Base-by-base conservation (phyloP, 768 basidiomycete genomes). In the Lactarius sp. region DNA sequence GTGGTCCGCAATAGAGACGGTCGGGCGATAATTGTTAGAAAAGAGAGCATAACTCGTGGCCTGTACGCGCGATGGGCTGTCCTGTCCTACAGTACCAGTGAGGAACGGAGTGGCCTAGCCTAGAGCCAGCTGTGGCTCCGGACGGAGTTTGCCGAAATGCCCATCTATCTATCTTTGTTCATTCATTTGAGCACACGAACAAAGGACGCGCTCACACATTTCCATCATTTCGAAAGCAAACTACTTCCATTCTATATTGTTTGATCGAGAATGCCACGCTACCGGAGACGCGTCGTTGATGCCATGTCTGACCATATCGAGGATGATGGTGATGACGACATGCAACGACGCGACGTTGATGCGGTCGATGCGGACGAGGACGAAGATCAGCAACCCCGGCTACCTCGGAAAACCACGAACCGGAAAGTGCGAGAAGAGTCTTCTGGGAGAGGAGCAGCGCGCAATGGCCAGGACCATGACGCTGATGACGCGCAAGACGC, bases 251-350 rank as follows among this genome's bases (percentile, higher is more conserved):
- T 52, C 22, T 31, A 37, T 59, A 31, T 7, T 14, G 2, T 6
- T 52, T 34, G 7, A 44, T 57, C 36, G 46, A 78, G 76, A 73
- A 77, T 76, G 61, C 69, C 70, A 39, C 75, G 83, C 54, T 80
- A 81, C 52, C 66, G 72, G 20, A 69, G 73, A n/a, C 59, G 72
- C 8, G 80, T 76, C 52, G 77, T 78, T 20, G 81, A 78, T 60
- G 78, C 78, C 4, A 81, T 82, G 13, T 81, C 81, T 31, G 86
- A 87, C 59, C 60, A 70, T 49, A 86, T 86, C 42, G 86, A 87
- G 70, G 85, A 83, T 47, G 82, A 78, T 51, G 67, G n/a, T 49
- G 67, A 31, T 5, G 73, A 68, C 33, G 71, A 71, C 50, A 78
- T 77, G 0, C 80, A 78, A 62, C 68, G 52, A 16, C 66, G 62